Conservation (phyloP, 1,284 basidiomycete species). For the Dichomitus squalens region DNA sequence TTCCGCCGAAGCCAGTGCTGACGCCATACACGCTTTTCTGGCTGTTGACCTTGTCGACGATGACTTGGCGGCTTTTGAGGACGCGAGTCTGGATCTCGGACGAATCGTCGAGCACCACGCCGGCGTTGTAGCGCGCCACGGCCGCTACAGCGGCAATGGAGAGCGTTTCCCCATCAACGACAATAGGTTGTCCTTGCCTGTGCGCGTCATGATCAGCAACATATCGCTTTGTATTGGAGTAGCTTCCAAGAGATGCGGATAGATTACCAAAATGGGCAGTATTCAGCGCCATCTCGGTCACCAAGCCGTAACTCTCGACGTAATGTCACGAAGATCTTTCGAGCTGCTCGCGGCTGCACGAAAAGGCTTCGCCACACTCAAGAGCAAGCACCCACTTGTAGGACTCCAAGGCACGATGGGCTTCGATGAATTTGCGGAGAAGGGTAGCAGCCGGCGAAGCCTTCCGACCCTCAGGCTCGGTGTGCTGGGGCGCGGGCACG, state of each 20-base stretch:
- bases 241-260: background rate
- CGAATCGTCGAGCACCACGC: constrained; percentile 55
- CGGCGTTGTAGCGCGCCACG: constrained; percentile 62
- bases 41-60: constrained; percentile 66
- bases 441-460: constrained; percentile 20
- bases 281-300: background rate
- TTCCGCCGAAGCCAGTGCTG: constrained; percentile 82
- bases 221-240: background rate
- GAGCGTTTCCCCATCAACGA: constrained; percentile 70
- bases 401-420: constrained; percentile 28
- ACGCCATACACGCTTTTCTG: constrained; percentile 80
- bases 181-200: constrained; percentile 62
- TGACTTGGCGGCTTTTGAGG: constrained; percentile 58
- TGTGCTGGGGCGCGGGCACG: background rate
- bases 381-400: constrained; percentile 28
- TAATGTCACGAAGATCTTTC: no score
- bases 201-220: background rate
- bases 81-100: constrained; percentile 51
- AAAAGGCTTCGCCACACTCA: background rate
- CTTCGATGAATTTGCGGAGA: constrained; percentile 31
- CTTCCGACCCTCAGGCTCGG: constrained; percentile 1
- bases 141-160: constrained; percentile 77
- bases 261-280: background rate
- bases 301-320: background rate
- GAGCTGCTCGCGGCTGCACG: background rate